Conservation (phyloP, 805 yeast species). For the Nakazawaea peltata region DNA sequence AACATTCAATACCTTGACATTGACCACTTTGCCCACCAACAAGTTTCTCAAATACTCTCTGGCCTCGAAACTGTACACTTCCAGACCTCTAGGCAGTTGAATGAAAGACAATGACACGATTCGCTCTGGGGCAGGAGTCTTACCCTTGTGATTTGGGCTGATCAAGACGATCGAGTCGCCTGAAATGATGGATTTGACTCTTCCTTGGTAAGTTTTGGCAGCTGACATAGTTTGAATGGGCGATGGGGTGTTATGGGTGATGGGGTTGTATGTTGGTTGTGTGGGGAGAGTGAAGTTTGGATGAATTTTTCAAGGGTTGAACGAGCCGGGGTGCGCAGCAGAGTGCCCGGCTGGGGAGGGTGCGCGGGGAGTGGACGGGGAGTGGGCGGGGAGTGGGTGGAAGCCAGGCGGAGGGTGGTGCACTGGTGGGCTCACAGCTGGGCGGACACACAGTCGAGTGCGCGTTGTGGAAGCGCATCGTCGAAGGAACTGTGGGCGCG, state of each 20-base stretch:
- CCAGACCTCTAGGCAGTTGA: slow-evolving; percentile 46
- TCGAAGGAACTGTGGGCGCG: too few relatives aligned
- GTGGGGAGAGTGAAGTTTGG: background rate
- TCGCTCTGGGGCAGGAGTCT: slow-evolving; percentile 47
- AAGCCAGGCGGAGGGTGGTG: too few relatives aligned
- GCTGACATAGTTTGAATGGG: background rate
- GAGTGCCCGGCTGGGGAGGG: too few relatives aligned
- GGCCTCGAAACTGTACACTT: slow-evolving; percentile 44
- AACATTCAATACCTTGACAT: slow-evolving; percentile 49
- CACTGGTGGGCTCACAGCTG: too few relatives aligned
- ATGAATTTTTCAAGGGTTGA: slow-evolving; percentile 3
- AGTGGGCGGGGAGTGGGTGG: too few relatives aligned
- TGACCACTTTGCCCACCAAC: slow-evolving; percentile 55
- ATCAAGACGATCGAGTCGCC: slow-evolving; percentile 63
- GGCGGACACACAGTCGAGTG: too few relatives aligned
- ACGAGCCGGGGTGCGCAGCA: too few relatives aligned
- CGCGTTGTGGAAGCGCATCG: too few relatives aligned
- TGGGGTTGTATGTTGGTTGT: background rate
- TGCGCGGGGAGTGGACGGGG: too few relatives aligned
- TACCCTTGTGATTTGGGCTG: slow-evolving; percentile 34
- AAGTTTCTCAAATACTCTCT: slow-evolving; percentile 56
- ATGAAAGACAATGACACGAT: slow-evolving; percentile 57
- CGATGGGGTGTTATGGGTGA: background rate
- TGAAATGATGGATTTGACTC: slow-evolving; percentile 61
- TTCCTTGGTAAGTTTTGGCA: slow-evolving; percentile 37